Evolutionary conservation across 148 eudicot species (phyloP).

Genomic region (Mesembryanthemum crystallinum): DNA sequence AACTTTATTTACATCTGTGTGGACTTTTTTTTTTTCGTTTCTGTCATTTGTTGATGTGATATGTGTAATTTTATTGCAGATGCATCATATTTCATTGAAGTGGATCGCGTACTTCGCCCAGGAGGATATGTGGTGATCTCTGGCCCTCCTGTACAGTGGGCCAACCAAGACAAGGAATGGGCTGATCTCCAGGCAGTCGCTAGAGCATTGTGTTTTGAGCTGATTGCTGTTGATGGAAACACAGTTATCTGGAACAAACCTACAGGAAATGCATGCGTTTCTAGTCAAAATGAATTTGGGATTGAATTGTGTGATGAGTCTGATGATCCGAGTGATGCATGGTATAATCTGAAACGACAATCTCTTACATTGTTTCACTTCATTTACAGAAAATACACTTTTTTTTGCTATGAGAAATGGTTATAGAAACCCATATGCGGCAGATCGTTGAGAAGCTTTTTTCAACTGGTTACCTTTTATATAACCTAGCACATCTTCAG

Average conservation of each 20-base stretch:
- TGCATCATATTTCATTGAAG: conserved; percentile 93
- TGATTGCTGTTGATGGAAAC: conserved; percentile 87
- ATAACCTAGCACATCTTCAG: not conserved
- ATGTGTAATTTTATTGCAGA: conserved; percentile 49
- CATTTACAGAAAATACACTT: not conserved
- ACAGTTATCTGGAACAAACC: conserved; percentile 96
- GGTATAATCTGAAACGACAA: conserved; percentile 44
- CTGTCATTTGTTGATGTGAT: conserved; percentile 5
- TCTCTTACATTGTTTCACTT: not conserved
- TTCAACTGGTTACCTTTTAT: not conserved
- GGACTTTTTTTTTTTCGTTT: not conserved
- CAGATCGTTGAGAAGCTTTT: not conserved
- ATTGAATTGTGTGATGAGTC: conserved; percentile 65
- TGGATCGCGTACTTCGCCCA: conserved; percentile 91
- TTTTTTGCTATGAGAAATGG: not conserved
- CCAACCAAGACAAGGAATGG: conserved; percentile 95
- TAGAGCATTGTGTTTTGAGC: conserved; percentile 89
- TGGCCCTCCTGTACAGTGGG: conserved; percentile 97
- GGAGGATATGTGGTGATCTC: conserved; percentile 93
- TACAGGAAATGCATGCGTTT: conserved; percentile 67
- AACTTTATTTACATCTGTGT: not conserved
- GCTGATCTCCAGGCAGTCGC: conserved; percentile 97
- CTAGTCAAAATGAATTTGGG: conserved; percentile 85
- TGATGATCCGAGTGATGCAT: conserved; percentile 83
- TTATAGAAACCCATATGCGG: not conserved